These are phyloP conservation scores for Yarrowia keelungensis DNA, from an alignment of 805 yeast species.

Conservation along the genomic window DNA sequence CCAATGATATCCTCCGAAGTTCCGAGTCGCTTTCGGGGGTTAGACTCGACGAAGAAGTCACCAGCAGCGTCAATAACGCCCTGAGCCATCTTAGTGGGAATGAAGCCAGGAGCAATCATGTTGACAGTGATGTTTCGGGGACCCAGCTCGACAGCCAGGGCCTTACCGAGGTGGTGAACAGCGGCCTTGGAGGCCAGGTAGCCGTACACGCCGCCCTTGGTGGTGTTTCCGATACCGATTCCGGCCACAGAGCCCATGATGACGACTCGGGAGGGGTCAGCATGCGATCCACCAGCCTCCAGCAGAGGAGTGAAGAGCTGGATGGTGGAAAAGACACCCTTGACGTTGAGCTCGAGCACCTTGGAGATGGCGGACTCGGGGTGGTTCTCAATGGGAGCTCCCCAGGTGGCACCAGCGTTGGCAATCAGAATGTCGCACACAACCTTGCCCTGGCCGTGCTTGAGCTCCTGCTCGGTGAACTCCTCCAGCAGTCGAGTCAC, in stretches of 20 bases:
- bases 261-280: constrained; percentile 69
- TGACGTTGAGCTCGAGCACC: constrained; percentile 67
- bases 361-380: constrained; percentile 67
- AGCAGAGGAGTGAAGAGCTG: constrained; percentile 68
- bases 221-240: constrained; percentile 52
- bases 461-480: constrained; percentile 49
- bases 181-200: constrained; percentile 79
- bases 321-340: constrained; percentile 71
- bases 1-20: constrained; percentile 64
- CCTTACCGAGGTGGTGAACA: constrained; percentile 69
- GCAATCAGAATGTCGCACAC: constrained; percentile 68
- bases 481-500: constrained; percentile 53
- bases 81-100: constrained; percentile 76
- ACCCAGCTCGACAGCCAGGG: constrained; percentile 70
- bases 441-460: constrained; percentile 47
- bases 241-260: constrained; percentile 74
- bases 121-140: constrained; percentile 72
- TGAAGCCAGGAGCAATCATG: constrained; percentile 76
- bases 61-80: constrained; percentile 64
- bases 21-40: constrained; percentile 72
- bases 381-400: constrained; percentile 66
- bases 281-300: constrained; percentile 58
- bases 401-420: constrained; percentile 85
- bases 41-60: constrained; percentile 58
- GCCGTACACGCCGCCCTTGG: constrained; percentile 66